These are phyloP conservation scores for Xylariaceae sp. DNA, from an alignment of 2,329 filamentous ascomycete species.

Conservation along the genomic window DNA sequence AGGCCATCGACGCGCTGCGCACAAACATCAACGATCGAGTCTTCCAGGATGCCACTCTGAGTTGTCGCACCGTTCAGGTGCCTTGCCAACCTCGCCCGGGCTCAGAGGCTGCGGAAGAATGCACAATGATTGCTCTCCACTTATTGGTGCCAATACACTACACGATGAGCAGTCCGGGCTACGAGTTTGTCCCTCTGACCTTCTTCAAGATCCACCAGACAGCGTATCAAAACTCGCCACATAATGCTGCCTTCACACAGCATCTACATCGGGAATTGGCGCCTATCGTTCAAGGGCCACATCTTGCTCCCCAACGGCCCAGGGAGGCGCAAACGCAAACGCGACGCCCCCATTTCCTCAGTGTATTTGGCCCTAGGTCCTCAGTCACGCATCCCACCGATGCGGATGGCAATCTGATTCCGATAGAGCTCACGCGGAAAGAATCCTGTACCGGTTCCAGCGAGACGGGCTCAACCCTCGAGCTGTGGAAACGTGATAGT, in stretches of 20 bases:
- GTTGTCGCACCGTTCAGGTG: slow-evolving; percentile 35
- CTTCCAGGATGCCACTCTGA: slow-evolving; percentile 39
- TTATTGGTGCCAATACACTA: slow-evolving; percentile 60
- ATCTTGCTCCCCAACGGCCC: slow-evolving; percentile 21
- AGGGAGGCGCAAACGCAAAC: not conserved
- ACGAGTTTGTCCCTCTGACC: slow-evolving; percentile 57
- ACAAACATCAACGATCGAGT: slow-evolving; percentile 37
- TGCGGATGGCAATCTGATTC: slow-evolving; percentile 28
- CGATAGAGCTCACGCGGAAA: slow-evolving; percentile 21
- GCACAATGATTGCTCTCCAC: slow-evolving; percentile 51
- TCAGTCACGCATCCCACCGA: slow-evolving; percentile 22
- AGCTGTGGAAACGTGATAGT: slow-evolving; percentile 26
- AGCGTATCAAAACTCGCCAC: slow-evolving; percentile 49
- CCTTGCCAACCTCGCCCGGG: slow-evolving; percentile 30
- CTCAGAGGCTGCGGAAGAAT: slow-evolving; percentile 19
- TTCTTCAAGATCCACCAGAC: slow-evolving; percentile 67
- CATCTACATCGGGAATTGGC: slow-evolving; percentile 57
- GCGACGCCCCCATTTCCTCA: not conserved
- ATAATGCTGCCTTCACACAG: slow-evolving; percentile 57
- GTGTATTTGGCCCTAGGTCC: slow-evolving; percentile 7
- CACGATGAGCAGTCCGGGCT: slow-evolving; percentile 45
- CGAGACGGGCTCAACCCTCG: slow-evolving; percentile 31
- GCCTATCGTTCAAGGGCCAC: slow-evolving; percentile 6
- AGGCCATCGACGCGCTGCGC: slow-evolving; percentile 36
- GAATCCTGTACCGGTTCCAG: slow-evolving; percentile 25